Evolutionary conservation across 345 rosid species (phyloP).

Genomic region (Citrus reticulata): DNA sequence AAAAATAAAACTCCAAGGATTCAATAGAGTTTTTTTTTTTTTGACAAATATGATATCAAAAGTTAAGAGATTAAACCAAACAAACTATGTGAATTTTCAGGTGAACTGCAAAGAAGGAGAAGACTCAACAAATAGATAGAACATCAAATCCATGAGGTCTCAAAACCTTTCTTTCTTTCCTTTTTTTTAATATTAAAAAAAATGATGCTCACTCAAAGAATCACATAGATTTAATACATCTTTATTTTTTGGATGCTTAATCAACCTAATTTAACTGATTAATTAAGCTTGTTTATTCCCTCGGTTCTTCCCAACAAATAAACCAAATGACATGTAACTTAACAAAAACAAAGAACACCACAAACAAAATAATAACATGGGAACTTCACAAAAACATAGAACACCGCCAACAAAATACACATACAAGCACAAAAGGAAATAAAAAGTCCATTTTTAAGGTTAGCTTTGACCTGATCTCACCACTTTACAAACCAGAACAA

Average conservation of each 20-base stretch:
- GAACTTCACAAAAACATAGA: background rate
- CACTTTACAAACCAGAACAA: slow-evolving; percentile 1
- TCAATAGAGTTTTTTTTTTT: background rate
- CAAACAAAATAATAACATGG: background rate
- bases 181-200: background rate
- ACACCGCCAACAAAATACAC: background rate
- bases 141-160: background rate
- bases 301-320: background rate
- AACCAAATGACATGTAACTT: background rate
- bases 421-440: background rate
- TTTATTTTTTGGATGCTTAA: background rate
- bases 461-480: background rate
- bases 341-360: background rate
- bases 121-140: background rate
- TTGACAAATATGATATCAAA: background rate
- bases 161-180: background rate
- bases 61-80: background rate
- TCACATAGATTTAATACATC: background rate
- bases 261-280: background rate
- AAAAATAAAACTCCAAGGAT: background rate
- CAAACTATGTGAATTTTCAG: background rate
- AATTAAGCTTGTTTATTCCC: background rate
- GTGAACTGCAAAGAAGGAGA: background rate
- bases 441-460: background rate
- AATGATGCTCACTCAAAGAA: background rate